phyloP scores from a whole-genome alignment of 805 yeast genomes.

The Ogataea glucozyma region DNA sequence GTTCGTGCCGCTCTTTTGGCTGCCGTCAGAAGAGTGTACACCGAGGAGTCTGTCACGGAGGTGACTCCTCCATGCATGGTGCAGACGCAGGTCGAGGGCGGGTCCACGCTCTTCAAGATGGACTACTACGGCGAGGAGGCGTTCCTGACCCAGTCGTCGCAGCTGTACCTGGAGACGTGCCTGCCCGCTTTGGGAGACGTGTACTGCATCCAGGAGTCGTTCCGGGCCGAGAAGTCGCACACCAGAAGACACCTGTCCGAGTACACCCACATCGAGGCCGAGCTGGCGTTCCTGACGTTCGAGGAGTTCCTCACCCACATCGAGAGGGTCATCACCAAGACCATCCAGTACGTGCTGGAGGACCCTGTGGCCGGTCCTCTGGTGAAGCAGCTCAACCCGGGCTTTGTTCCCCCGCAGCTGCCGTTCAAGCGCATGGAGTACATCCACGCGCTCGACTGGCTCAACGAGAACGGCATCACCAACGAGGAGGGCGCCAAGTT shows the following conservation, averaged over 20 bases:
- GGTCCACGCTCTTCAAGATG: constrained; percentile 89
- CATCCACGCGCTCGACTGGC: constrained; percentile 90
- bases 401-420: constrained; percentile 72
- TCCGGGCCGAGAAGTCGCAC: constrained; percentile 98
- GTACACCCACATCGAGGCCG: constrained; percentile 96
- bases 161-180: constrained; percentile 93
- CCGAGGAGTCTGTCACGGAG: constrained; percentile 75
- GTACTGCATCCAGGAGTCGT: constrained; percentile 95
- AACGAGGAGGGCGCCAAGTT: constrained; percentile 94
- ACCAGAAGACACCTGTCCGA: constrained; percentile 97
- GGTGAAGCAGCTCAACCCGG: constrained; percentile 89
- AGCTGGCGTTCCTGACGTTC: constrained; percentile 82
- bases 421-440: constrained; percentile 94
- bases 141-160: constrained; percentile 93
- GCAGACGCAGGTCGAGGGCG: constrained; percentile 99
- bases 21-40: constrained; percentile 74
- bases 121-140: constrained; percentile 98
- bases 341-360: constrained; percentile 73
- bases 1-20: constrained; percentile 82
- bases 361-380: constrained; percentile 94
- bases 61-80: constrained; percentile 99
- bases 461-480: constrained; percentile 89
- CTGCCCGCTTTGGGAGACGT: constrained; percentile 97
- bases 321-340: constrained; percentile 71
- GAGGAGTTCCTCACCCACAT: constrained; percentile 85